phyloP scores from a whole-genome alignment of 805 yeast species.

The Suhomyces sp. region DNA sequence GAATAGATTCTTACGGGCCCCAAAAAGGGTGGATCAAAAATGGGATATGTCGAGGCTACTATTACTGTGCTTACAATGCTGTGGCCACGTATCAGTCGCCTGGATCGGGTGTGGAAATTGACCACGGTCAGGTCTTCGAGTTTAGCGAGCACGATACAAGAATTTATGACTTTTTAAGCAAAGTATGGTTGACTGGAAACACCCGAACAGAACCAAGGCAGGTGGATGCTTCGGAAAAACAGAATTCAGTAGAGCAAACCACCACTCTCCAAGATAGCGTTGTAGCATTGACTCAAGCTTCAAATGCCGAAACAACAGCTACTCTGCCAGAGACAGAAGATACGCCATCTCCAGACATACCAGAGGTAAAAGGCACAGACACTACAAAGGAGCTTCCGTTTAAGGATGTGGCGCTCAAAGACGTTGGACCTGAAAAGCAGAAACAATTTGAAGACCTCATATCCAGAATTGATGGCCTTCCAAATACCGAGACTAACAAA shows the following conservation, averaged over 20 bases:
- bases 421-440: not conserved
- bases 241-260: not conserved
- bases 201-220: slow-evolving; percentile 8
- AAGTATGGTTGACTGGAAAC: slow-evolving; percentile 33
- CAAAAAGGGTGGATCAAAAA: slow-evolving; percentile 45
- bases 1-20: slow-evolving; percentile 27
- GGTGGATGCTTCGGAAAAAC: not conserved
- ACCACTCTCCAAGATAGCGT: not conserved
- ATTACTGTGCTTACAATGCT: slow-evolving; percentile 39
- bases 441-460: not conserved
- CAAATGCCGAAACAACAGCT: not conserved
- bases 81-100: slow-evolving; percentile 18
- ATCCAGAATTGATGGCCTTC: not conserved
- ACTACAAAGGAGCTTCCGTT: not conserved
- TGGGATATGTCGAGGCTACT: slow-evolving; percentile 32
- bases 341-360: not conserved
- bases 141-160: slow-evolving; percentile 15
- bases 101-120: slow-evolving; percentile 11
- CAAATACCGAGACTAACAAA: not conserved
- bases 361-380: not conserved
- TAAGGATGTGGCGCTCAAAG: not conserved
- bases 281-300: not conserved
- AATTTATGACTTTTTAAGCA: slow-evolving; percentile 30
- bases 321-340: not conserved
- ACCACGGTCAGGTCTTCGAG: slow-evolving; percentile 23